phyloP scores from a whole-genome alignment of 768 basidiomycete species.

The Hemileccinum rubropunctum region DNA sequence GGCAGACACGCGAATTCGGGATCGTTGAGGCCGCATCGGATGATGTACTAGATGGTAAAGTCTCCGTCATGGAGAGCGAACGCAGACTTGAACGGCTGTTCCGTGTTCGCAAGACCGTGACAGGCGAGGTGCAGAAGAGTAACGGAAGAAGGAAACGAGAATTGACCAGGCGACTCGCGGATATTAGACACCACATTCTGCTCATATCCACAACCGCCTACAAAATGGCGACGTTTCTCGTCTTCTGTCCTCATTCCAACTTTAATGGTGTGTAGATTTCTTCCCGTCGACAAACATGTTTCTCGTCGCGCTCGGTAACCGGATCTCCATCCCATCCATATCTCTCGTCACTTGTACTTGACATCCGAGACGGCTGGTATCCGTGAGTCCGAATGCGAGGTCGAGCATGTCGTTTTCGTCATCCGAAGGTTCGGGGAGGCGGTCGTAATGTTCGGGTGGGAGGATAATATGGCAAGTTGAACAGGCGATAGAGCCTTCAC shows the following conservation, averaged over 20 bases:
- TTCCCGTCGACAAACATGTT: conserved; percentile 96
- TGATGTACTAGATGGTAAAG: no score
- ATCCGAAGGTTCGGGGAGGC: conserved; percentile 89
- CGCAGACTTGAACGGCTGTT: no score
- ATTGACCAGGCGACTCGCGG: no score
- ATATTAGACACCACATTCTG: no score
- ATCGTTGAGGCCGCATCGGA: no score
- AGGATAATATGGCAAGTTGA: conserved; percentile 94
- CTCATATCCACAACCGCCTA: conserved; percentile 20
- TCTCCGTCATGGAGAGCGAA: no score
- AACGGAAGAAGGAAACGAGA: no score
- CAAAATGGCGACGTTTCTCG: neutral
- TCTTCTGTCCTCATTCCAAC: no score
- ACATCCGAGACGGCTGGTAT: conserved; percentile 83
- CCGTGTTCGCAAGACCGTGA: no score
- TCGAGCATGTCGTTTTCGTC: conserved; percentile 99
- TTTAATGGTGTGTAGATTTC: conserved; percentile 43
- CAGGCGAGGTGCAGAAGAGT: no score
- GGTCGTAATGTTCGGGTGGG: conserved; percentile 67
- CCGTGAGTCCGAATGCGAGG: conserved; percentile 95
- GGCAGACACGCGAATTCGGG: no score
- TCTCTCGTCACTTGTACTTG: conserved; percentile 77
- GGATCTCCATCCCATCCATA: conserved; percentile 83
- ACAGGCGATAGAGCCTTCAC: conserved; percentile 95
- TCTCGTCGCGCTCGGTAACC: conserved; percentile 84